phyloP scores from a whole-genome alignment of 768 basidiomycete genomes.

The Termitomyces sp. region DNA sequence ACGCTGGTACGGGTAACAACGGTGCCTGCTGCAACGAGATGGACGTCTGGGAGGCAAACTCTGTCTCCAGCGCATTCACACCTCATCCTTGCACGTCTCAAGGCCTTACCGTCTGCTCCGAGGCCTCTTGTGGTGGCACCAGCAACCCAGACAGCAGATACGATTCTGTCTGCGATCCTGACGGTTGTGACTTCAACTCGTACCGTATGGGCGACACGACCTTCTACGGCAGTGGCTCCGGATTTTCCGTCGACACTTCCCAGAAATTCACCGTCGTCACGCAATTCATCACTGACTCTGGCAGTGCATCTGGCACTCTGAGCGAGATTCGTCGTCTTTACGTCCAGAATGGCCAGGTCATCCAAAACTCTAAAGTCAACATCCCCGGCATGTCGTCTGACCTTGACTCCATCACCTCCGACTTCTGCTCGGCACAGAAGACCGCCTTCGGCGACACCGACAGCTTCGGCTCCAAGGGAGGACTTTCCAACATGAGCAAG shows the following conservation, averaged over 20 bases:
- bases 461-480: neutral
- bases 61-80: slow-evolving; percentile 43
- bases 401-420: slow-evolving; percentile 40
- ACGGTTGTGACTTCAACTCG: slow-evolving; percentile 46
- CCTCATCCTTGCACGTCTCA: slow-evolving; percentile 44
- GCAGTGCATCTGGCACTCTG: slow-evolving; percentile 42
- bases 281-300: slow-evolving; percentile 46
- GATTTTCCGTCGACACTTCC: slow-evolving; percentile 41
- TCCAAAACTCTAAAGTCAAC: slow-evolving; percentile 42
- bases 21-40: slow-evolving; percentile 55
- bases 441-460: slow-evolving; percentile 25
- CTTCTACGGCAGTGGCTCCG: slow-evolving; percentile 43
- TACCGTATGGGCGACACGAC: slow-evolving; percentile 43
- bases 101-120: slow-evolving; percentile 37
- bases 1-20: slow-evolving; percentile 38
- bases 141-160: slow-evolving; percentile 22
- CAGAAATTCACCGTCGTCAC: slow-evolving; percentile 51
- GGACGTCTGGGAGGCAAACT: slow-evolving; percentile 60
- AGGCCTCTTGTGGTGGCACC: slow-evolving; percentile 28
- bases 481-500: slow-evolving; percentile 28
- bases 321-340: slow-evolving; percentile 44
- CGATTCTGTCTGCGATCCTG: slow-evolving; percentile 30
- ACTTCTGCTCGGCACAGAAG: slow-evolving; percentile 41
- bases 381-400: slow-evolving; percentile 32
- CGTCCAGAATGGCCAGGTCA: slow-evolving; percentile 25